phyloP scores from a whole-genome alignment of 1,284 basidiomycete genomes.

The Sporisorium scitamineum region DNA sequence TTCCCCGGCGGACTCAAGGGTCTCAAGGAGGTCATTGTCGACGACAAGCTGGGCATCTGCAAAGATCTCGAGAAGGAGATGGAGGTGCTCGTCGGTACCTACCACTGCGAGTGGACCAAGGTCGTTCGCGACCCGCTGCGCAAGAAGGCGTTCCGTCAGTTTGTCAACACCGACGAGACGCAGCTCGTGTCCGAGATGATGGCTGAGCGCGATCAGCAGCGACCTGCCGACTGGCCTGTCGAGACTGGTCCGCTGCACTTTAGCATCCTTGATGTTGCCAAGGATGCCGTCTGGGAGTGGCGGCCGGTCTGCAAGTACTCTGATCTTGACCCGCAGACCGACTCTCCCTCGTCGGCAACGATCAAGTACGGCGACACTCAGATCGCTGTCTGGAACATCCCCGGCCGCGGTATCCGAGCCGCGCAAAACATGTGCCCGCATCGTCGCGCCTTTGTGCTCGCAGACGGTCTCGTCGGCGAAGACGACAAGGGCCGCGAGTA shows the following conservation, averaged over 20 bases:
- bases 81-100: slow-evolving; percentile 77
- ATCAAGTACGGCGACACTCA: slow-evolving; percentile 80
- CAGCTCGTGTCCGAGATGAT: slow-evolving; percentile 74
- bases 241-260: slow-evolving; percentile 73
- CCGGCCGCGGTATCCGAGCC: slow-evolving; percentile 75
- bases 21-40: slow-evolving; percentile 76
- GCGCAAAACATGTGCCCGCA: slow-evolving; percentile 79
- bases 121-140: slow-evolving; percentile 75
- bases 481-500: slow-evolving; percentile 59
- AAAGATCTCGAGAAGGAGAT: slow-evolving; percentile 79
- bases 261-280: slow-evolving; percentile 70
- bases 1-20: slow-evolving; percentile 80
- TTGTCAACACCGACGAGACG: slow-evolving; percentile 77
- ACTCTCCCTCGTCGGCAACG: slow-evolving; percentile 73
- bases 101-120: slow-evolving; percentile 79
- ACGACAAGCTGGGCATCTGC: slow-evolving; percentile 83
- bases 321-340: slow-evolving; percentile 74
- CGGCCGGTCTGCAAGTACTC: slow-evolving; percentile 72
- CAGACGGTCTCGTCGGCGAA: slow-evolving; percentile 74
- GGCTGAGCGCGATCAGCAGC: slow-evolving; percentile 76
- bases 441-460: slow-evolving; percentile 79
- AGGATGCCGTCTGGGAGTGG: slow-evolving; percentile 77
- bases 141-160: slow-evolving; percentile 77
- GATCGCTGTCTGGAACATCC: slow-evolving; percentile 77
- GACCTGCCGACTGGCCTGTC: slow-evolving; percentile 80